Base-by-base conservation (phyloP, 169 alveolate genomes). In the Eimeria acervulina region DNA sequence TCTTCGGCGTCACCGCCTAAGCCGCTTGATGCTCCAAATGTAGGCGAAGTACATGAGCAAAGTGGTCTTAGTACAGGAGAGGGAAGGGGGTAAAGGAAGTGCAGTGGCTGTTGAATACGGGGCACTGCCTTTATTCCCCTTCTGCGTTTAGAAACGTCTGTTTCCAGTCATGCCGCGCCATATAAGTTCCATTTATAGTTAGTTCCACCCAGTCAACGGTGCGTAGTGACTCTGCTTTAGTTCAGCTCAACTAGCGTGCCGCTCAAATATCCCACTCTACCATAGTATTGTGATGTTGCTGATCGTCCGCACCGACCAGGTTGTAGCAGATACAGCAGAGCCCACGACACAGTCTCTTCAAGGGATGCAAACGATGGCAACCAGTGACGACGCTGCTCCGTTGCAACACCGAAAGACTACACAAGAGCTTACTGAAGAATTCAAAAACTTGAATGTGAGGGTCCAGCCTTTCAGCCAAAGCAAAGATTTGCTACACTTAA, bases 401-500 rank as follows among this genome's bases (percentile, higher is more conserved):
- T 42, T 61, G 66, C 61, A 38, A 40, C 66, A 87, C 33, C 63
- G 93, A 44, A 87, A 87, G 47, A 87, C 93, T 61, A 87, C 93
- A 0, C 4, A 61, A 83, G 93, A 87, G 78, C 93, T 87, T 23
- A 87, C 81, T 23, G 93, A 87, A 40, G 93, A 87, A n/a, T 87
- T 87, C 83, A 87, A 87, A 87, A 44, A 87, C 51, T 61, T 87
- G 51, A 87, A 87, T 87, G 93, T 87, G 72, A 38, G 91, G 55
- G n/a, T 21, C 26, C 38, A 19, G 12, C 19, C 4, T 33, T 76
- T 76, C 61, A 76, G 36, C 12, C 33, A 38, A 19, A 19, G 23
- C 85, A 4, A 6, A 40, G 0, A 76, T 23, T 4, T 44, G 88
- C 40, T 15, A n/a, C 38, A 36, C 44, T 55, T 74, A 72, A 36